Base-by-base conservation (phyloP, 2,329 filamentous ascomycete species). In the Sporothrix globosa region DNA sequence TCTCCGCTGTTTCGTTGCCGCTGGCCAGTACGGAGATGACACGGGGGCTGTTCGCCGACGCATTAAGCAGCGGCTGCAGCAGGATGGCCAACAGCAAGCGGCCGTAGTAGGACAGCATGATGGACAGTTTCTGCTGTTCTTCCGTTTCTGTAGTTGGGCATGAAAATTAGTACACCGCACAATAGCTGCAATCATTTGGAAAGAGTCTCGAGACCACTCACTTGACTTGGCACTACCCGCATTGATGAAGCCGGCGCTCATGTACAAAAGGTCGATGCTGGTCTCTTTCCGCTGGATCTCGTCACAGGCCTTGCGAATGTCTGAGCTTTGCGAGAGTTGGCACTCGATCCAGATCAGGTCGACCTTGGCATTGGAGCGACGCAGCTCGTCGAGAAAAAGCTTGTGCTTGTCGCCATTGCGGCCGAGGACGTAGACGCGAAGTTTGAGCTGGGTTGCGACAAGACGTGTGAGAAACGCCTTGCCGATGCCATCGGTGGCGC, bases 401-500 rank as follows among this genome's bases (percentile, higher is more conserved):
- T 30, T 60, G 53, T 69, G 67, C 53, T 34, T 69, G 52, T 60
- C 52, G 39, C 54, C 67, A 60, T 69, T 69, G 53, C 67, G 67
- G 21, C 67, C 67, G 39, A 48, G 13, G 11, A 69, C 54, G 39
- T 69, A 69, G 48, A 69, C 53, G 19, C 54, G 34, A 19, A 60
- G 11, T 11, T 39, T 19, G 19, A 69, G 67, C 67, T 69, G 48
- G 4, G 67, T 69, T 53, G 67, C 53, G 13, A 69, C 53, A 2
- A 69, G 67, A 9, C 53, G 52, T 7, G 39, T 50, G 19, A 69
- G 53, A 30, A 60, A 46, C 10, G 67, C 67, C 53, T 71, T 71
- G 24, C 48, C 70, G 46, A 68, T 58, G 19, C 70, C 70, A 27
- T 63, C 65, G 4, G 66, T 71, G 65, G 27, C 52, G 3, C 70